Conservation (phyloP, 176 grass and related monocot genomes). For the Cenchrus americanus region DNA sequence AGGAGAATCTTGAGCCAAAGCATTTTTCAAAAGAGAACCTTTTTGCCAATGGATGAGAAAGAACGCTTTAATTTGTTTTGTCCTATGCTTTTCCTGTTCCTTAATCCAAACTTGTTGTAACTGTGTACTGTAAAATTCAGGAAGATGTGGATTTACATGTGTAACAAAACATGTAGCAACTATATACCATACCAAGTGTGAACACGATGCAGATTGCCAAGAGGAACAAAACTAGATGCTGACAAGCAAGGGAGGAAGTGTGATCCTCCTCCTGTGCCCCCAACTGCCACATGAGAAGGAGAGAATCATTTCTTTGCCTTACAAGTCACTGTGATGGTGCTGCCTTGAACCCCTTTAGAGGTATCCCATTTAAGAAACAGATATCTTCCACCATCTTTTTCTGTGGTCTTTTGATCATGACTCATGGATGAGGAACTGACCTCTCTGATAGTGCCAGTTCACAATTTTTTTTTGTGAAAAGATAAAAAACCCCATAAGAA, state of each 20-base stretch:
- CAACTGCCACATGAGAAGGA: constrained; percentile 38
- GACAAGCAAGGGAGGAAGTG: constrained; percentile 21
- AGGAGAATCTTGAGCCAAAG: no score
- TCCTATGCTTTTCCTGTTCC: no score
- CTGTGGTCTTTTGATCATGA: constrained; percentile 33
- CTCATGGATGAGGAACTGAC: constrained; percentile 24
- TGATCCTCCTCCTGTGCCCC: constrained; percentile 34
- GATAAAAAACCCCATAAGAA: neutral
- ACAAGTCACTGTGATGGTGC: constrained; percentile 31
- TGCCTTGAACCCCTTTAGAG: constrained; percentile 37
- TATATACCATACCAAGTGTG: constrained; percentile 34
- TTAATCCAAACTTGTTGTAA: no score
- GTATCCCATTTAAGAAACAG: constrained; percentile 42
- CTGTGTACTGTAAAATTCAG: no score
- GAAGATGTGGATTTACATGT: no score
- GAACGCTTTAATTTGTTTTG: no score
- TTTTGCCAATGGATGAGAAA: no score
- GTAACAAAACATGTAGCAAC: constrained; percentile 34
- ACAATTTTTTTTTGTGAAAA: constrained; percentile 25
- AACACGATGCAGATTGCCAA: constrained; percentile 12
- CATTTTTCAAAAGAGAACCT: no score
- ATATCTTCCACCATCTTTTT: constrained; percentile 36
- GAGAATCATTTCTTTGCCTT: constrained; percentile 55
- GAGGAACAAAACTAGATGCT: constrained; percentile 28
- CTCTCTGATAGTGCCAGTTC: constrained; percentile 2